phyloP scores from a whole-genome alignment of 305 asterid genomes.

The Fraxinus nigra region DNA sequence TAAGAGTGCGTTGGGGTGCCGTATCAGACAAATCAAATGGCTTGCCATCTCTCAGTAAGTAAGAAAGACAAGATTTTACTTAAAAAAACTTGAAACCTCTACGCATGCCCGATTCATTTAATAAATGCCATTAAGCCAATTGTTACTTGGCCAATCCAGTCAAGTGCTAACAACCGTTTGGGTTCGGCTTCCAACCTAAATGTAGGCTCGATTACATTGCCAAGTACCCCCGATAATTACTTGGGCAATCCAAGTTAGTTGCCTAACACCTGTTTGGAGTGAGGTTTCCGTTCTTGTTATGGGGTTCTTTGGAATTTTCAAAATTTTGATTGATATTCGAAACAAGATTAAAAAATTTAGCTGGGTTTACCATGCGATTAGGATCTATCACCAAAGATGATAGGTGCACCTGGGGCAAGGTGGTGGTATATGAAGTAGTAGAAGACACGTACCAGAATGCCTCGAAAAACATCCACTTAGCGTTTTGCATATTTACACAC shows the following conservation, averaged over 20 bases:
- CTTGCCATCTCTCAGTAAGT: neutral
- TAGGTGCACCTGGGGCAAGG: conserved; percentile 11
- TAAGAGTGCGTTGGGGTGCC: neutral
- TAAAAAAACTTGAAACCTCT: neutral
- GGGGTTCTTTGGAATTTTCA: neutral
- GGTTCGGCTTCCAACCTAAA: neutral
- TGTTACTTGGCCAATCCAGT: neutral
- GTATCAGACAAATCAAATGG: neutral
- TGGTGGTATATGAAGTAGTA: conserved; percentile 28
- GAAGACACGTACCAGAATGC: conserved; percentile 60
- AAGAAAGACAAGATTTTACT: neutral
- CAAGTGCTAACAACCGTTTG: neutral
- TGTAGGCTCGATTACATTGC: neutral
- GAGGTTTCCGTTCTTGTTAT: neutral
- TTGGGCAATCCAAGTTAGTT: neutral
- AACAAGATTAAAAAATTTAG: neutral
- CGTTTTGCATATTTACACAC: conserved; percentile 36
- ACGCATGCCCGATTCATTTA: neutral
- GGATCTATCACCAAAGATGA: conserved; percentile 9
- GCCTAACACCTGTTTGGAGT: neutral
- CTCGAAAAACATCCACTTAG: conserved; percentile 42
- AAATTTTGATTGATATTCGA: neutral
- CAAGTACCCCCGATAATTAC: neutral
- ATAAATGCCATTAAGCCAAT: neutral
- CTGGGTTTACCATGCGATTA: neutral